Conservation (phyloP, 2,329 filamentous ascomycete genomes). For the Sporothrix humicola region DNA sequence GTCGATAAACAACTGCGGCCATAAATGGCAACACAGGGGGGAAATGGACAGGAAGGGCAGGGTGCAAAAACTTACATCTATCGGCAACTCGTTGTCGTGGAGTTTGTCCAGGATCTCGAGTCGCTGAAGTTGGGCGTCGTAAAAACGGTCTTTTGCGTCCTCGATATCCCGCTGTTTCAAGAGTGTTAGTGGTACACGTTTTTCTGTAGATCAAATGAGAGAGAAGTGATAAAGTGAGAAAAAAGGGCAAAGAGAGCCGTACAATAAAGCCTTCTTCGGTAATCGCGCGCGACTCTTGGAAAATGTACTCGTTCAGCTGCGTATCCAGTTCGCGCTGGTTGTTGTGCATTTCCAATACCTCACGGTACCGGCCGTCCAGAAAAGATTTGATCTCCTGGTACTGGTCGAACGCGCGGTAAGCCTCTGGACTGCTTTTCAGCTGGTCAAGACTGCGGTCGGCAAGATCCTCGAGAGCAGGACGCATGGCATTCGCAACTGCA, state of each 20-base stretch:
- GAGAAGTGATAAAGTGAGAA: background rate
- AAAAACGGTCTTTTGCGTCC: constrained; percentile 52
- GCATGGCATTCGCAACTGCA: constrained; percentile 66
- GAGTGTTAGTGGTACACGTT: constrained; percentile 31
- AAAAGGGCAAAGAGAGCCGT: constrained; percentile 26
- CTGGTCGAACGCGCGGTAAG: constrained; percentile 60
- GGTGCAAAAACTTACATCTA: constrained; percentile 53
- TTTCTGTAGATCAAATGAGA: background rate
- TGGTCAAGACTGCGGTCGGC: constrained; percentile 64
- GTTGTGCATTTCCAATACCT: constrained; percentile 39
- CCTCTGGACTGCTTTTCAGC: constrained; percentile 59
- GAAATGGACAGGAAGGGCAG: constrained; percentile 15
- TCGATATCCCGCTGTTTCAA: constrained; percentile 37
- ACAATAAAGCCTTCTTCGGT: constrained; percentile 36
- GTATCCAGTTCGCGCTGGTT: constrained; percentile 40
- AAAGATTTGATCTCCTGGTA: constrained; percentile 58
- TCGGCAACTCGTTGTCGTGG: constrained; percentile 52
- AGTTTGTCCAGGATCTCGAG: constrained; percentile 54
- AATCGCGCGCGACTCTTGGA: constrained; percentile 27
- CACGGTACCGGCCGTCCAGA: constrained; percentile 54
- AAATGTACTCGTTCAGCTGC: constrained; percentile 32
- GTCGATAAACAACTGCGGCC: constrained; percentile 26
- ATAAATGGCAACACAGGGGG: constrained; percentile 7
- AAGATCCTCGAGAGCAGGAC: constrained; percentile 69
- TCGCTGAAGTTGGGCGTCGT: constrained; percentile 54